These are phyloP conservation scores for Arctium lappa DNA, from an alignment of 129 eudicot species.

Conservation along the genomic window DNA sequence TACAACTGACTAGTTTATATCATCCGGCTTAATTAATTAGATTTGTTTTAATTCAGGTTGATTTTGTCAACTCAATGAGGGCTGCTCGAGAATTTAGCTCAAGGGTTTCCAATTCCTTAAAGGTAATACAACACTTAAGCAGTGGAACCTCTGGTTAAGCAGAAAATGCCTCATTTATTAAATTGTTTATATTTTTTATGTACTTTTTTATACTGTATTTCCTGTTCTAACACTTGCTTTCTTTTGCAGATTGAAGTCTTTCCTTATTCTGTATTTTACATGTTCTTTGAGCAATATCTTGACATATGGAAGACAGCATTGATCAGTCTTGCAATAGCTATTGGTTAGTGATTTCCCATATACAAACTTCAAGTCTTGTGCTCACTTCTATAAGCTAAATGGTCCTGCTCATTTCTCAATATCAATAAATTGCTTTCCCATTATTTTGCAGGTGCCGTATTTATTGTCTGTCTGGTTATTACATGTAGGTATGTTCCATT, in stretches of 20 bases:
- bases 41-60: constrained; percentile 37
- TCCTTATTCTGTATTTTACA: constrained; percentile 93
- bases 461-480: constrained; percentile 77
- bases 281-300: constrained; percentile 97
- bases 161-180: background rate
- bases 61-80: constrained; percentile 84
- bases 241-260: constrained; percentile 79
- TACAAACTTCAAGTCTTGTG: background rate
- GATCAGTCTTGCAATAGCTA: constrained; percentile 83
- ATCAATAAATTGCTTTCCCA: constrained; percentile 3
- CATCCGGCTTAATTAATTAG: background rate
- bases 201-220: constrained; percentile 4
- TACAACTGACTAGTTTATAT: background rate
- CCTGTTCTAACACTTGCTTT: constrained; percentile 6
- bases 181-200: background rate
- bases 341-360: constrained; percentile 48
- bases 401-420: background rate
- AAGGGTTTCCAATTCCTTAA: constrained; percentile 65
- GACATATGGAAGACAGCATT: constrained; percentile 96
- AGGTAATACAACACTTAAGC: constrained; percentile 40
- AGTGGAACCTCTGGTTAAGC: background rate
- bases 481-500: constrained; percentile 72
- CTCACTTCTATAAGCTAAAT: background rate
- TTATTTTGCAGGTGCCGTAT: constrained; percentile 73
- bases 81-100: constrained; percentile 90